These are phyloP conservation scores for Tilletia caries DNA, from an alignment of 1,284 basidiomycete genomes.

Conservation along the genomic window DNA sequence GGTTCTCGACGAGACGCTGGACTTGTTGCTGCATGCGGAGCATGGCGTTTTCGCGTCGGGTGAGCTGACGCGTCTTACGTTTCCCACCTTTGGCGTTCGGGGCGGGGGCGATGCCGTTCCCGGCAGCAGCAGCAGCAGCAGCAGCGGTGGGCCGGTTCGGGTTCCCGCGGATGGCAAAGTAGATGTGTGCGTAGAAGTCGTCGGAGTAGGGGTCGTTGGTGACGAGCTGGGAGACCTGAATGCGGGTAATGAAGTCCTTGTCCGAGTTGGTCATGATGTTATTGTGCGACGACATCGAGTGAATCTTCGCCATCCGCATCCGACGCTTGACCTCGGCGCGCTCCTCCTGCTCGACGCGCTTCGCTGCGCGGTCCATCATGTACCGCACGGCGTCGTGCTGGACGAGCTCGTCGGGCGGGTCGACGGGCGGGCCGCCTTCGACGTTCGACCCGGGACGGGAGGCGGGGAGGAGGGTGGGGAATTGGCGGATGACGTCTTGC, in stretches of 20 bases:
- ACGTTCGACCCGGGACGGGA: constrained; percentile 2
- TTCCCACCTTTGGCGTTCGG: constrained; percentile 17
- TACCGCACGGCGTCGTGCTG: constrained; percentile 7
- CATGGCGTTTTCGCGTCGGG: constrained; percentile 78
- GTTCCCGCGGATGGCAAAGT: constrained; percentile 74
- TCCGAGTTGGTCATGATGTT: constrained; percentile 98
- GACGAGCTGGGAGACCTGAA: constrained; percentile 95
- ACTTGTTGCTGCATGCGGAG: constrained; percentile 96
- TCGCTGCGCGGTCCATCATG: neutral
- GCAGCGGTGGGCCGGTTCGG: constrained; percentile 16
- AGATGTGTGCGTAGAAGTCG: constrained; percentile 98
- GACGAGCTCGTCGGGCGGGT: constrained; percentile 27
- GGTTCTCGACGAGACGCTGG: constrained; percentile 89
- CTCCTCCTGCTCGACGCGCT: constrained; percentile 36
- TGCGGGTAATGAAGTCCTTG: constrained; percentile 99
- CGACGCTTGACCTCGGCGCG: constrained; percentile 37
- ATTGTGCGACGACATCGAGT: constrained; percentile 71
- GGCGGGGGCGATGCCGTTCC: constrained; percentile 15
- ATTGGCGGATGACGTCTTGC: constrained; percentile 39
- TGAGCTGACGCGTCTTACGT: constrained; percentile 31
- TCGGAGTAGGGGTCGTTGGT: constrained; percentile 83
- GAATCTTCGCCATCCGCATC: constrained; percentile 42
- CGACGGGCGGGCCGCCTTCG: constrained; percentile 26
- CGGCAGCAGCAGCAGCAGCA: constrained; percentile 14
- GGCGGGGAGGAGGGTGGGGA: constrained; percentile 35